These are phyloP conservation scores for Cicer chorassanicum DNA, from an alignment of 306 rosid species.

Conservation along the genomic window DNA sequence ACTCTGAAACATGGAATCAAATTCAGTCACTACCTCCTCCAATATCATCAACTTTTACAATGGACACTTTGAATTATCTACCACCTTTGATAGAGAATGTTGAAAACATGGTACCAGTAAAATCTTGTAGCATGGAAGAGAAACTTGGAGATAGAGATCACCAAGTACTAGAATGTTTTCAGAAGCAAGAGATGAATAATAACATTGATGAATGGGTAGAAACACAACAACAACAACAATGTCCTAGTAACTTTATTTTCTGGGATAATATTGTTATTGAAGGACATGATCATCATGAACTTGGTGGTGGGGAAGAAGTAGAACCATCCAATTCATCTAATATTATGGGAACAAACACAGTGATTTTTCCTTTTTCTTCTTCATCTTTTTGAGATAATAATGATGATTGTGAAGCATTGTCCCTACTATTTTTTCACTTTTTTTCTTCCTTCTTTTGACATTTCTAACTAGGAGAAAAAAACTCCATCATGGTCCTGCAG, in stretches of 20 bases:
- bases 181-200: constrained; percentile 61
- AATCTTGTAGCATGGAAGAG: constrained; percentile 52
- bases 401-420: constrained; percentile 38
- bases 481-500: constrained; percentile 50
- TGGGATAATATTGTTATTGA: constrained; percentile 75
- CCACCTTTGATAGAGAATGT: constrained; percentile 78
- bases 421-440: constrained; percentile 23
- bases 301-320: constrained; percentile 58
- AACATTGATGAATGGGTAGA: constrained; percentile 58
- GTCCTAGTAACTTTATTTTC: constrained; percentile 65
- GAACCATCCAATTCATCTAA: constrained; percentile 58
- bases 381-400: constrained; percentile 56
- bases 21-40: constrained; percentile 50
- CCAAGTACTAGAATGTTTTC: constrained; percentile 60
- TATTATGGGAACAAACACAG: constrained; percentile 50
- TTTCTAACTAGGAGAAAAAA: constrained; percentile 47
- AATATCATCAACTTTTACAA: constrained; percentile 41
- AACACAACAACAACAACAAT: constrained; percentile 53
- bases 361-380: constrained; percentile 73
- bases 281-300: constrained; percentile 43
- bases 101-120: constrained; percentile 54
- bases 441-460: constrained; percentile 30
- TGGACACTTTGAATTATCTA: constrained; percentile 55
- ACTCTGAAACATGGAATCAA: constrained; percentile 69
- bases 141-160: constrained; percentile 49